A percentile compares a stretch with the other conserved stretches of the same genome.
These are phyloP conservation scores for Didymella sp. DNA, from an alignment of 2,329 filamentous ascomycete genomes.

Conservation along the genomic window DNA sequence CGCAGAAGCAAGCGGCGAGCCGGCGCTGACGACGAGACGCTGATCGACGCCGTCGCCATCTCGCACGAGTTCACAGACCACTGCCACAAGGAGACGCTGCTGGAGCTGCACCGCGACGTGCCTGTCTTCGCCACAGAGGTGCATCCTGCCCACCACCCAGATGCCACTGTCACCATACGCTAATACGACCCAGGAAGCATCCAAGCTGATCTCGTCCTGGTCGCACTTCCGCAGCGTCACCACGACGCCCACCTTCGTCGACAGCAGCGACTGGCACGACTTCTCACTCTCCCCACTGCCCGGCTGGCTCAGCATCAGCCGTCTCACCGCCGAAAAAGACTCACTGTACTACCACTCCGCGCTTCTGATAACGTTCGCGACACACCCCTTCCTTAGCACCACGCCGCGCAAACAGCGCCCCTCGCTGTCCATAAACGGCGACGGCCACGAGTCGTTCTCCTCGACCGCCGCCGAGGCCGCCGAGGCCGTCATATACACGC, in stretches of 20 bases:
- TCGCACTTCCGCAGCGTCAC: constrained; percentile 65
- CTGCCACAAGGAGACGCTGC: constrained; percentile 67
- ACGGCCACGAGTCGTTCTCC: constrained; percentile 29
- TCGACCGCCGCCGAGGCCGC: constrained; percentile 38
- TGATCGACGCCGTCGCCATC: constrained; percentile 66
- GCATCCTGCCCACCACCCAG: neutral
- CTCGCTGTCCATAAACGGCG: constrained; percentile 42
- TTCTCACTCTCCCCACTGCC: constrained; percentile 59
- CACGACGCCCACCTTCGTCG: constrained; percentile 57
- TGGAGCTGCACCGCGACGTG: constrained; percentile 60
- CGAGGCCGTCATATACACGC: constrained; percentile 69
- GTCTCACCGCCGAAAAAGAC: constrained; percentile 62
- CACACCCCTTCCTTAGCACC: constrained; percentile 38
- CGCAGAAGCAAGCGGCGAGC: constrained; percentile 25
- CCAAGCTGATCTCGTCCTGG: constrained; percentile 64
- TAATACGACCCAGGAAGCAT: constrained; percentile 58
- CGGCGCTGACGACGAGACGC: constrained; percentile 36
- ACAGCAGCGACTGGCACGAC: constrained; percentile 54
- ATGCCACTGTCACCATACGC: neutral
- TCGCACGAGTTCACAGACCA: constrained; percentile 74
- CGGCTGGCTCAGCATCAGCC: constrained; percentile 66
- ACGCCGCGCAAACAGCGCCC: constrained; percentile 41
- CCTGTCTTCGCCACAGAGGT: constrained; percentile 66
- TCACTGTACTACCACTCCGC: constrained; percentile 65
- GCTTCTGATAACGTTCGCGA: constrained; percentile 63